Evolutionary conservation across 495 filamentous ascomycete genomes (phyloP), one percentile per base, ranked within the genome.

Genomic region (Penicillium ucsense): DNA sequence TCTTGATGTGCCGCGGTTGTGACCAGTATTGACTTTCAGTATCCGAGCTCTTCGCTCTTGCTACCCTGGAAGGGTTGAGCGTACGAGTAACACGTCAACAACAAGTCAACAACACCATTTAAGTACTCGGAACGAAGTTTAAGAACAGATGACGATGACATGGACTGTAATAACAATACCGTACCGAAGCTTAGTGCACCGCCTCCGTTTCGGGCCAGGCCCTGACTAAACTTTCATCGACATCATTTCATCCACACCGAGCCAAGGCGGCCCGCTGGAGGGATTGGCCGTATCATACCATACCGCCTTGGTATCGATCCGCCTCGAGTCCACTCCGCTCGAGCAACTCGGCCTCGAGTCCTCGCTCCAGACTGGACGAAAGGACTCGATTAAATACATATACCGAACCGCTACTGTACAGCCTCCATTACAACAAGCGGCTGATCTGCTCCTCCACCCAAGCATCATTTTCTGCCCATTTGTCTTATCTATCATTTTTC

Each of bases 401-500:
- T 35, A 40, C 5, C 28, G 39, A 30, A 41, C 39, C 27, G 45
- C 50, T 33, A 34, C 20, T 35, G 41, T 54, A 56, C 50, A 10
- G 40, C 35, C 38, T 37, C 30, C 49, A 48, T 20, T 41, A 47
- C 46, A 40, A 35, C 33, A 53, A 43, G 56, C 55, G 56, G 53
- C 56, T 53, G 55, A 61, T 57, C 53, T 50, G 32, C 50, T 49
- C 44, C 27, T 36, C 27, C 31, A 37, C 49, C 51, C 20, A 20
- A 43, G 45, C 48, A 58, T 58, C 53, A 48, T 48, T 53, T 53
- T 56, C 51, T 48, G 51, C 44, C 46, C 9, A 38, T 31, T 36
- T 33, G 31, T 44, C 53, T 56, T 59, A 61, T 59, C 59, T 63
- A 64, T 62, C 60, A 59, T 43, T 52, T 56, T 53, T 40, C 37